Conservation (phyloP, 2,329 filamentous ascomycete genomes). For the Phialemonium atrogriseum region DNA sequence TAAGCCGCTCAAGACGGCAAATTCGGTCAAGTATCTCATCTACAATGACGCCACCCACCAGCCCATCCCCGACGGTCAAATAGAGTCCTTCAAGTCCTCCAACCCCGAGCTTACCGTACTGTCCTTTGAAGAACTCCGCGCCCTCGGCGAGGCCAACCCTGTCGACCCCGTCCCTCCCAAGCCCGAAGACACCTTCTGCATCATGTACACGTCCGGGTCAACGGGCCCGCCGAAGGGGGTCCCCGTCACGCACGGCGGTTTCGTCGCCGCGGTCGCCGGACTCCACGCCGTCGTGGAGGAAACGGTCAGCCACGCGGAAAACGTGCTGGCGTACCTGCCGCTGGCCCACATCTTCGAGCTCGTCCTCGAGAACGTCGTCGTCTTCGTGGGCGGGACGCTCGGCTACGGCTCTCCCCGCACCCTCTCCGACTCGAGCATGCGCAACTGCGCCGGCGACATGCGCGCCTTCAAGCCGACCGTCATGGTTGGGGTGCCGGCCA, state of each 20-base stretch:
- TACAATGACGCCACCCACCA: slow-evolving; percentile 49
- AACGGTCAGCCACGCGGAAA: slow-evolving; percentile 69
- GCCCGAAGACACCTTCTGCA: slow-evolving; percentile 72
- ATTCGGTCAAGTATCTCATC: slow-evolving; percentile 50
- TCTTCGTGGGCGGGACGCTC: slow-evolving; percentile 85
- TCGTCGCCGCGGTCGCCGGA: slow-evolving; percentile 78
- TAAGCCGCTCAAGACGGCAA: slow-evolving; percentile 46
- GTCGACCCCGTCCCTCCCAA: slow-evolving; percentile 63
- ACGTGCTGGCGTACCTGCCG: slow-evolving; percentile 82
- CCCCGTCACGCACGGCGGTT: slow-evolving; percentile 69
- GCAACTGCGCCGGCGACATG: slow-evolving; percentile 90
- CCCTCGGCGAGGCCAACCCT: slow-evolving; percentile 58
- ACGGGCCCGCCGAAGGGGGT: slow-evolving; percentile 88
- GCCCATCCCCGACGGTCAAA: slow-evolving; percentile 42
- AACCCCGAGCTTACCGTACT: slow-evolving; percentile 45
- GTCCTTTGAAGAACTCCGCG: slow-evolving; percentile 45
- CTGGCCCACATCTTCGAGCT: slow-evolving; percentile 96
- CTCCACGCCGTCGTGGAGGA: slow-evolving; percentile 70
- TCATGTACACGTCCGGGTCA: slow-evolving; percentile 82
- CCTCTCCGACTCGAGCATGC: slow-evolving; percentile 75
- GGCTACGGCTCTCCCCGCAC: slow-evolving; percentile 91
- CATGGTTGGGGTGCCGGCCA: slow-evolving; percentile 87
- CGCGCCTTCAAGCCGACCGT: slow-evolving; percentile 83
- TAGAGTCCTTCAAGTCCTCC: slow-evolving; percentile 47
- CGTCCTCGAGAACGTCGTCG: slow-evolving; percentile 82